Base-by-base conservation (phyloP, 495 filamentous ascomycete genomes). In the Acidiella bohemica region DNA sequence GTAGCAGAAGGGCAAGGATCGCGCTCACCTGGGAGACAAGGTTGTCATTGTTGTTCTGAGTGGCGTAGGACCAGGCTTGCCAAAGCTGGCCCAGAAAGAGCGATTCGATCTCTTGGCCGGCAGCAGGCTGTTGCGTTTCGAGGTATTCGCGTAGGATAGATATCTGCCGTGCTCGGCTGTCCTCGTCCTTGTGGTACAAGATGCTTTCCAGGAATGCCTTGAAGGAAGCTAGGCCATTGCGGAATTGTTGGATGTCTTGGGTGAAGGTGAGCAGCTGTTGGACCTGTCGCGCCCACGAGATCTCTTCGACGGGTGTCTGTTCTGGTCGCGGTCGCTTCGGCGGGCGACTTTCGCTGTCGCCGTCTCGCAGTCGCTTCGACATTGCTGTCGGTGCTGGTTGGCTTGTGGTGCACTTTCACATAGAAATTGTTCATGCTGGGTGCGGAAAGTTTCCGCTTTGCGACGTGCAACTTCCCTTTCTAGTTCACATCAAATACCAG, bases 21-120 rank as follows among this genome's bases (percentile, higher is more conserved):
- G 84, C 79, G 1, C 79, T 73, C 8, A 87, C 72, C 20, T 75
- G 70, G 3, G 82, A 84, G 47, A 84, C 64, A 29, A 95, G 58
- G 44, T 70, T 64, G 28, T 92, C 84, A 51, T 80, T 76, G 53
- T 80, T 80, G 42, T 68, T 70, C 56, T 76, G 72, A 32, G 70
- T 68, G 3, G 77, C 83, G 54, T 77, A 80, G 40, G 68, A 71
- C 86, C 86, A 95, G 11, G 71, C 76, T 49, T 81, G 75, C 53
- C 86, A 77, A 31, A 95, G 54, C 40, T 86, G 78, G 1, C 73
- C 63, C 17, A 93, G 70, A 50, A 76, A 83, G 18, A 70, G 58
- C 2, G 67, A 59, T 13, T 67, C 68, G 13, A 70, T 67, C 25
- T 72, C 71, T n/a, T 67, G 67, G 20, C 59, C 54, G 6, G 16